These are phyloP conservation scores for Amoebophrya sp. DNA, from an alignment of 169 alveolate genomes.

Conservation along the genomic window DNA sequence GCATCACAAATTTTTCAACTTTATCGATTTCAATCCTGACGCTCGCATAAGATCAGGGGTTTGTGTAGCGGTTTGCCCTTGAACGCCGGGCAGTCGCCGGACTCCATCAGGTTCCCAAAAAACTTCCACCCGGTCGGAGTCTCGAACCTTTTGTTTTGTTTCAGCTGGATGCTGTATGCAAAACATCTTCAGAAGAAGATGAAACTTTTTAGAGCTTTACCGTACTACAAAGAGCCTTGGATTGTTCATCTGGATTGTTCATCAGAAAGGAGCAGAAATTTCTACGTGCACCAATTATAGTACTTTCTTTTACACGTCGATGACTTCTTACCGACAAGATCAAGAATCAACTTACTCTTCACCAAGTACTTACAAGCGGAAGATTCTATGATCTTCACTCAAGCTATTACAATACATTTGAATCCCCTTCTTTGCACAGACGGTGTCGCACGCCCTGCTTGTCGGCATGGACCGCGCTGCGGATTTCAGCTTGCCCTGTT, in stretches of 20 bases:
- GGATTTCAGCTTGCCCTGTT: constrained; percentile 72
- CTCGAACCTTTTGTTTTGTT: constrained; percentile 72
- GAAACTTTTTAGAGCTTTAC: too few species aligned
- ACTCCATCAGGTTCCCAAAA: constrained; percentile 93
- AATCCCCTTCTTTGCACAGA: constrained; percentile 64
- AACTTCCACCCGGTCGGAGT: constrained; percentile 97
- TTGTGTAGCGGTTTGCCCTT: constrained; percentile 43
- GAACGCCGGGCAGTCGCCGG: constrained; percentile 55
- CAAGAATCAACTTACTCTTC: too few species aligned
- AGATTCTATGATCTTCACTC: background rate
- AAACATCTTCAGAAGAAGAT: background rate
- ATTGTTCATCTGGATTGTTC: background rate
- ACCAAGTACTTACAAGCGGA: too few species aligned
- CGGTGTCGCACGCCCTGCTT: constrained; percentile 83
- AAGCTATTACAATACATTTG: background rate
- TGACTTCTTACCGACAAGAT: too few species aligned
- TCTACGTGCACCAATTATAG: too few species aligned
- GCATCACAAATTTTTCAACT: too few species aligned
- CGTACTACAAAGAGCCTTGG: background rate
- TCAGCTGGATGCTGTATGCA: too few species aligned
- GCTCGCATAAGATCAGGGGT: constrained; percentile 40
- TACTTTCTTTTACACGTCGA: too few species aligned
- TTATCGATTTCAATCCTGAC: too few species aligned
- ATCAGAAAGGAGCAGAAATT: background rate
- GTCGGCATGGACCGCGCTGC: constrained; percentile 96